Percentiles rank a stretch among this genome's conserved stretches.
These are phyloP conservation scores for Syzygium oleosum DNA, from an alignment of 345 rosid species.

Conservation along the genomic window DNA sequence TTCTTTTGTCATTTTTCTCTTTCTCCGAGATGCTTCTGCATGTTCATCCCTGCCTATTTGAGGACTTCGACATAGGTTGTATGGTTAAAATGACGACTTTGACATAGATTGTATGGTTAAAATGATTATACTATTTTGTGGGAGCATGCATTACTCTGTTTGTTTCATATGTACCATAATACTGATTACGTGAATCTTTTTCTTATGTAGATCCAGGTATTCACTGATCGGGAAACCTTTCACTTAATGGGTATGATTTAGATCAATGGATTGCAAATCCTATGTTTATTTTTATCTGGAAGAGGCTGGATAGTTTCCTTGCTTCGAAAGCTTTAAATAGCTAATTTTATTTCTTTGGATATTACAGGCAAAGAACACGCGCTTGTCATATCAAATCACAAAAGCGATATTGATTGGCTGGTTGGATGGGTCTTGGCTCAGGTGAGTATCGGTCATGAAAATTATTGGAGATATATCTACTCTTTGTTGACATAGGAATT, in stretches of 20 bases:
- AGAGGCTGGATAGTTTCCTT: not conserved
- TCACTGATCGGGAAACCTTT: constrained; percentile 62
- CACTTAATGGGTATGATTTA: constrained; percentile 56
- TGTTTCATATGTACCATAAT: not conserved
- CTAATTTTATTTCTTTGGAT: not conserved
- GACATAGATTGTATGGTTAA: not conserved
- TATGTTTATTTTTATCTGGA: not conserved
- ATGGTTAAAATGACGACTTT: not conserved
- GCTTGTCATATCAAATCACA: constrained; percentile 75
- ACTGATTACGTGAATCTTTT: constrained; percentile 5
- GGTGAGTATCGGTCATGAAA: constrained; percentile 24
- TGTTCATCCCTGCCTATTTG: not conserved
- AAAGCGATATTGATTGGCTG: constrained; percentile 94
- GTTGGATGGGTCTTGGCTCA: constrained; percentile 95
- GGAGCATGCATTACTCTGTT: not conserved
- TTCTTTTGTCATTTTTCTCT: not conserved
- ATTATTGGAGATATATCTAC: not conserved
- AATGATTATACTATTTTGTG: not conserved
- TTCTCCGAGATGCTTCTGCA: not conserved
- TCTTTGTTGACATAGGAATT: not conserved
- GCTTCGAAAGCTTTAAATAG: not conserved
- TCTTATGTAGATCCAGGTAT: constrained; percentile 58
- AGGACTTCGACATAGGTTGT: not conserved
- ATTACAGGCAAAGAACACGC: constrained; percentile 84
- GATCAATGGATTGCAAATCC: not conserved